Evolutionary conservation across 169 alveolate species (phyloP), one percentile per base, ranked within the genome.

Genomic region (Eimeria sp.): DNA sequence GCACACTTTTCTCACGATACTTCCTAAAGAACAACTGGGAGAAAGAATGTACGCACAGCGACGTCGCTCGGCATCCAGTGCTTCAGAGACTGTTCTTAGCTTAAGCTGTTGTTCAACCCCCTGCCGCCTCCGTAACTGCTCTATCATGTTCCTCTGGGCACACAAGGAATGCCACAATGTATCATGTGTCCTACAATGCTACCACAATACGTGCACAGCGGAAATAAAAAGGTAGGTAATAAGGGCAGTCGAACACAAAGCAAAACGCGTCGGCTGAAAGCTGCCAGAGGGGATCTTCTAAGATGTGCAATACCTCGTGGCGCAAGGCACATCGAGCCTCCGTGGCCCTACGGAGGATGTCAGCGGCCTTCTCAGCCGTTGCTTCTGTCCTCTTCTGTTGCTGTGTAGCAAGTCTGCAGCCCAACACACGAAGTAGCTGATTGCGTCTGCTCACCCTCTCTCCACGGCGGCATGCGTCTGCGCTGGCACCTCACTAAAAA

Each of bases 61-160:
- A 61, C 92, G 92, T 1, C 92, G 92, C 76, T 84, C 92, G 13
- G 78, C 92, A 20, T 84, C 58, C 43, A 84, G 78, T 5, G 78
- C 92, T 61, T 84, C 61, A 30, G 78, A 34, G 58, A 61, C 58
- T 45, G 54, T 61, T 47, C n/a, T 57, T 34, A 57, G 92, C 57
- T 61, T 61, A 76, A 54, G 92, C 40, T 61, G 61, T 84, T 61
- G 80, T 25, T 84, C 78, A 4, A 45, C 40, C 14, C 78, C 54
- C 10, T 54, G 27, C 43, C 70, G 92, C 92, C 78, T 61, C 40
- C 67, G 78, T 30, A 9, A 4, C 80, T 84, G 92, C 67, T 61
- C 78, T 10, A 84, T 57, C 34, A 84, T 27, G 92, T 25, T 84
- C 78, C 57, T 84, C 92, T 84, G 92, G 30, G 70, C 10, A 84